Evolutionary conservation across 768 basidiomycete genomes (phyloP), one percentile per base, ranked within the genome.

Genomic region (Lentinula sp.): DNA sequence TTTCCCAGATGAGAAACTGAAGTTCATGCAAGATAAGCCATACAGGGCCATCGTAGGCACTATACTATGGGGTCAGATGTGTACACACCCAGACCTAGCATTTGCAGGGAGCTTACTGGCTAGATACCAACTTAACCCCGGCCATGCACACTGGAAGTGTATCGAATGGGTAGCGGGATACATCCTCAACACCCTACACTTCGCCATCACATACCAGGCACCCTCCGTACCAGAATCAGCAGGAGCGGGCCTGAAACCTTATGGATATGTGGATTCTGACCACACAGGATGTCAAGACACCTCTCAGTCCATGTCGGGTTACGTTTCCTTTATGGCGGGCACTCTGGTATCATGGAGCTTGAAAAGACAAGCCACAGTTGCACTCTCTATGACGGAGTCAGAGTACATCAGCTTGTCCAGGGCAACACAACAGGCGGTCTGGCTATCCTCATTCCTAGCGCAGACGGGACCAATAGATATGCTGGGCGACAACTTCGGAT

Each of bases 291-390:
- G 10, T 10, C 6, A 4, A 5, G 36, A 37, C 36, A 64, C 68
- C 8, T 64, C 71, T 1, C 66, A 66, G 28, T 77, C 76, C 3
- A 74, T 67, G 20, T 68, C 67, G 12, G 77, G 75, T 0, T 74
- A 70, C 61, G 36, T 73, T 2, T 64, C 76, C 53, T 68, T 57
- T 7, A 59, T 77, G 39, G 74, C 68, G 15, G 66, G 66, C 3
- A 73, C 71, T 0, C 56, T 68, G 0, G 68, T 79, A 10, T 66
- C 57, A 23, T 81, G 78, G 79, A 59, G 53, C 10, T 4, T 10
- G 10, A 37, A 37, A 10, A 37, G 10, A 37, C 36, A 37, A 37
- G 4, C 36, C 10, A 10, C 10, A 10, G 36, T 37, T 5, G 36
- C 36, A 4, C 36, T 37, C 10, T n/a, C 36, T 10, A 37, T 10